Base-by-base conservation (phyloP, 495 filamentous ascomycete genomes). In the Lasiosphaeria hispida region DNA sequence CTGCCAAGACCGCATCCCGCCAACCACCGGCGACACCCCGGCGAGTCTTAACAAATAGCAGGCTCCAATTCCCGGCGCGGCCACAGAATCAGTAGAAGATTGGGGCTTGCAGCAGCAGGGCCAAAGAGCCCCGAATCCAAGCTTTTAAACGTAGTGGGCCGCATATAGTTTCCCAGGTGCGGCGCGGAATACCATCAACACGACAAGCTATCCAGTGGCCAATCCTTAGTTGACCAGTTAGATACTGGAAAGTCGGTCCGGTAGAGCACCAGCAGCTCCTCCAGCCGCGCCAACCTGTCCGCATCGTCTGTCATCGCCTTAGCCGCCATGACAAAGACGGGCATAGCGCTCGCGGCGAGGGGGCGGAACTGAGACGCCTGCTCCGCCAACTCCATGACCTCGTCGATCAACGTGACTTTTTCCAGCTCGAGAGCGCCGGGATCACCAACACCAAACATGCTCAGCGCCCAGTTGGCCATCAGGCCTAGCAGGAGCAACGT, bases 391-490 rank as follows among this genome's bases (percentile, higher is more conserved):
- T 47, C 23, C 7, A 51, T 33, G 3, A 45, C 9, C 39, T 59
- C 56, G 9, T 59, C 56, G 15, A 57, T 18, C 11, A 56, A n/a
- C 44, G 10, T 51, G 10, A 13, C 36, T 10, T 35, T 58, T 36
- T 49, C 55, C 2, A 15, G 10, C 30, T 42, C 47, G 1, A 47
- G 42, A 13, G 8, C 41, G 13, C 6, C 4, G 2, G 40, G 5
- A 36, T 45, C 30, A 17, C 39, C 52, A 17, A 37, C 11, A 18
- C 40, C 44, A 35, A n/a, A 58, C 7, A 34, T 17, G 11, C 34
- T 30, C 35, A 58, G 36, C 15, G 47, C 47, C 45, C 45, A 49
- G 18, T 53, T 59, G 23, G 41, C 48, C 56, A 59, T 52, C 4
- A 59, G 10, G 4, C 2, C 56, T 10, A 59, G 30, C 23, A 45